Conservation (phyloP, 768 basidiomycete genomes). For the Tubosaeta sp. region DNA sequence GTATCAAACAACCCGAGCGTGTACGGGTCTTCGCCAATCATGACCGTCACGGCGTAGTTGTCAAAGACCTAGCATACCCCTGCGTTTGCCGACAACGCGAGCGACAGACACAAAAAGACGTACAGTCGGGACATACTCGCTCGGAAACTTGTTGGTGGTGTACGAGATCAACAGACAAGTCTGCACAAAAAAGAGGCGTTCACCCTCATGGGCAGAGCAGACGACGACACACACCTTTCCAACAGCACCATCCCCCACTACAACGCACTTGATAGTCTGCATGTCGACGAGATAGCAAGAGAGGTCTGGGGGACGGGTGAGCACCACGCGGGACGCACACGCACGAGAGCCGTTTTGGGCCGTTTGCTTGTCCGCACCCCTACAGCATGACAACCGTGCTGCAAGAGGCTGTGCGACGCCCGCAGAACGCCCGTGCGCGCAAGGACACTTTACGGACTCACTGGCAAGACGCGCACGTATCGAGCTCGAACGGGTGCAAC, state of each 20-base stretch:
- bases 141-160: slow-evolving; percentile 97
- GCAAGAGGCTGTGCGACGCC: slow-evolving; percentile 21
- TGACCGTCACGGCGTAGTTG: slow-evolving; percentile 99
- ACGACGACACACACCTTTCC: slow-evolving; percentile 71
- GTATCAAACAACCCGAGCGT: slow-evolving; percentile 98
- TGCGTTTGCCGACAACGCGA: slow-evolving; percentile 14
- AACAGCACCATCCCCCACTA: slow-evolving; percentile 96
- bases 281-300: slow-evolving; percentile 37
- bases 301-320: slow-evolving; percentile 15
- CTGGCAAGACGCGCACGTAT: slow-evolving; percentile 21
- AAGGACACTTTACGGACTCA: slow-evolving; percentile 14
- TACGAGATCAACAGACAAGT: slow-evolving; percentile 96
- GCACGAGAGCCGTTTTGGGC: slow-evolving; percentile 26
- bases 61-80: slow-evolving; percentile 70
- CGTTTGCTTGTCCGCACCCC: slow-evolving; percentile 9
- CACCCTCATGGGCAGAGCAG: not conserved
- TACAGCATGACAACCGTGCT: slow-evolving; percentile 31
- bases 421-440: slow-evolving; percentile 9
- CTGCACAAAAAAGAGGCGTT: slow-evolving; percentile 35
- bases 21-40: slow-evolving; percentile 99
- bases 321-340: slow-evolving; percentile 13
- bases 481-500: slow-evolving; percentile 17
- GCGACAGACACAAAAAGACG: slow-evolving; percentile 30
- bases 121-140: slow-evolving; percentile 98
- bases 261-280: slow-evolving; percentile 98